Evolutionary conservation across 352 stramenopile genomes (phyloP), one percentile per base, ranked within the genome.

Genomic region (Blastocystis sp.): DNA sequence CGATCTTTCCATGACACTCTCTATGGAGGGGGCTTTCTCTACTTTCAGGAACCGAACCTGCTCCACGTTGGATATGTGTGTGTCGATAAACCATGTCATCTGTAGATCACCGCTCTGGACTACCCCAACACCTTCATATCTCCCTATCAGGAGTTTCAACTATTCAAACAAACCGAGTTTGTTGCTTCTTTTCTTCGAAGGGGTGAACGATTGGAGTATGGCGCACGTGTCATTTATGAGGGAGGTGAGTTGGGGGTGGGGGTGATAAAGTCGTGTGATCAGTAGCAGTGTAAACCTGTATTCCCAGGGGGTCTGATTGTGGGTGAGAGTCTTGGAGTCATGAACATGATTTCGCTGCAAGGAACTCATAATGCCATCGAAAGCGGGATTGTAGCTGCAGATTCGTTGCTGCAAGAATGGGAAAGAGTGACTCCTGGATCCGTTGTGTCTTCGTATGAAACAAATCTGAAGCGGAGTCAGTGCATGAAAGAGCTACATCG

Each of bases 121-220:
- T 99, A 99, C 91, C 93, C 97, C 87, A 99, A 99, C 93, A 96
- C 97, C 18, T 98, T 99, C 92, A 92, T 99, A 30, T 98, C 98
- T 92, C 96, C 96, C 73, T 98, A 99, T 91, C 93, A 98, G 90
- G 97, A 99, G 92, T 99, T 99, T 93, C 97, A 99, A 94, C 93
- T 95, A 68, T 99, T 96, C 93, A 99, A 99, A 93, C 98, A 96
- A 6, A 96, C 99, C 91, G 96, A 96, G 7, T 93, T 93, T 45
- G 94, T 99, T 87, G 91, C 93, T 43, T 94, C 94, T 65, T 94
- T 98, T 90, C 91, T 99, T 20, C 94, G 98, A 87, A 96, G 96
- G 70, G 97, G 97, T 39, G 95, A 98, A 62, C 98, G 97, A 91
- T 93, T 99, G 53, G 93, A 95, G 47, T 99, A 99, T 91, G 97